A percentile compares a stretch with the other conserved stretches of the same genome.
Conservation (phyloP, 805 yeast species). For the Diddensiella caesifluorescens region DNA sequence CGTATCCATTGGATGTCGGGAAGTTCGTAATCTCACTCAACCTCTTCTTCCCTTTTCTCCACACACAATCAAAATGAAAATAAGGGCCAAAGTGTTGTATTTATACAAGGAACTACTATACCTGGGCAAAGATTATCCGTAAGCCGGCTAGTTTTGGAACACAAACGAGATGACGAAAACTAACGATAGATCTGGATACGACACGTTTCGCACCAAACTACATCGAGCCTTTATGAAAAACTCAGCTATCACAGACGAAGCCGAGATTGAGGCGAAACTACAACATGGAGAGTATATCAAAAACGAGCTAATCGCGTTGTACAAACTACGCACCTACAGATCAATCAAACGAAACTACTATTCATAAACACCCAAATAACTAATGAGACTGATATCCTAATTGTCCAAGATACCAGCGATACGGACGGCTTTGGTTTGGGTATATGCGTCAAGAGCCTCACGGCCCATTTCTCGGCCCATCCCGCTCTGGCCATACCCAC, state of each 20-base stretch:
- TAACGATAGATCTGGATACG: constrained; percentile 29
- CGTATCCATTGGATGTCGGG: constrained; percentile 6
- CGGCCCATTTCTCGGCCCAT: constrained; percentile 78
- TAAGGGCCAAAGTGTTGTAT: constrained; percentile 25
- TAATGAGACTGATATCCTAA: background rate
- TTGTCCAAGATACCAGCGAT: constrained; percentile 32
- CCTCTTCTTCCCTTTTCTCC: background rate
- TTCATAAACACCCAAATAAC: background rate
- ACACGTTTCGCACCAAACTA: constrained; percentile 26
- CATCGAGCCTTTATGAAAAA: constrained; percentile 31
- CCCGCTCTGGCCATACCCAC: constrained; percentile 77
- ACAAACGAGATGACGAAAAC: constrained; percentile 1
- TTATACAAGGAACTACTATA: constrained; percentile 36
- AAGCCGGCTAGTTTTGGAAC: constrained; percentile 10
- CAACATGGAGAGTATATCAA: constrained; percentile 35
- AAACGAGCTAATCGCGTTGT: constrained; percentile 34
- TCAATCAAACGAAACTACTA: constrained; percentile 33
- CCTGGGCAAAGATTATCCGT: constrained; percentile 37
- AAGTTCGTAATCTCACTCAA: background rate
- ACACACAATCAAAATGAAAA: background rate
- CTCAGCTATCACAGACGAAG: constrained; percentile 19
- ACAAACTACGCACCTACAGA: constrained; percentile 33
- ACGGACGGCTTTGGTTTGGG: constrained; percentile 72
- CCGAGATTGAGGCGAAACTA: constrained; percentile 30
- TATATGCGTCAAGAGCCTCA: constrained; percentile 63